A percentile compares a stretch with the other conserved stretches of the same genome.
Conservation (phyloP, 2,329 filamentous ascomycete species). For the Colletotrichum siamense region DNA sequence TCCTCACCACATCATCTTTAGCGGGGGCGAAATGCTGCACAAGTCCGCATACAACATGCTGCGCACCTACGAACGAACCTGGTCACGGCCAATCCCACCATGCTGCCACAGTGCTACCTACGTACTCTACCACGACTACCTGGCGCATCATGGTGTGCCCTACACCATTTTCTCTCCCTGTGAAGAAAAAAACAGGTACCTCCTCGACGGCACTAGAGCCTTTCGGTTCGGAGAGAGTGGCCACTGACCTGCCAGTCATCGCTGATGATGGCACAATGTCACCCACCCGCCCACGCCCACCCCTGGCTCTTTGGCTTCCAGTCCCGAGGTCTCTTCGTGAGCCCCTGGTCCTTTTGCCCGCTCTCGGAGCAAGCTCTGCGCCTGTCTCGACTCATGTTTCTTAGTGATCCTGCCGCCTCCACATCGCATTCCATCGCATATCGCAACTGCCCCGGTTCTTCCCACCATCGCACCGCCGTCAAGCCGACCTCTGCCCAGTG, state of each 20-base stretch:
- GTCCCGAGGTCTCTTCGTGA: constrained; percentile 17
- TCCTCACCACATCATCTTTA: neutral
- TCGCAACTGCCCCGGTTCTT: constrained; percentile 8
- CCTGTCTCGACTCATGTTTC: constrained; percentile 13
- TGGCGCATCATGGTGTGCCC: neutral
- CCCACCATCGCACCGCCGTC: neutral
- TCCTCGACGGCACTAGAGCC: neutral
- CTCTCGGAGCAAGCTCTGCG: constrained; percentile 19
- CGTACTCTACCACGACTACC: neutral
- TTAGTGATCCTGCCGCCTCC: constrained; percentile 14
- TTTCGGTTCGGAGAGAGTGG: neutral
- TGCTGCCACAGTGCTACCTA: neutral
- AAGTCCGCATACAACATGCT: neutral
- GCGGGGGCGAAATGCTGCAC: neutral
- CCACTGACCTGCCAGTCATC: neutral
- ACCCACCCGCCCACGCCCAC: neutral
- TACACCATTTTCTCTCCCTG: neutral
- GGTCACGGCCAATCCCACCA: neutral
- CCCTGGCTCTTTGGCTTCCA: neutral
- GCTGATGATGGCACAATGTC: constrained; percentile 6
- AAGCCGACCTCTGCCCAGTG: neutral
- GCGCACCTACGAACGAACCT: neutral
- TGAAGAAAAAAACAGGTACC: neutral
- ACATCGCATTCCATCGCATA: neutral
- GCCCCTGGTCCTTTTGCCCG: constrained; percentile 6